Evolutionary conservation across 371 early-diverging fungal species (phyloP).

Genomic region (Syncephalis fuscata): DNA sequence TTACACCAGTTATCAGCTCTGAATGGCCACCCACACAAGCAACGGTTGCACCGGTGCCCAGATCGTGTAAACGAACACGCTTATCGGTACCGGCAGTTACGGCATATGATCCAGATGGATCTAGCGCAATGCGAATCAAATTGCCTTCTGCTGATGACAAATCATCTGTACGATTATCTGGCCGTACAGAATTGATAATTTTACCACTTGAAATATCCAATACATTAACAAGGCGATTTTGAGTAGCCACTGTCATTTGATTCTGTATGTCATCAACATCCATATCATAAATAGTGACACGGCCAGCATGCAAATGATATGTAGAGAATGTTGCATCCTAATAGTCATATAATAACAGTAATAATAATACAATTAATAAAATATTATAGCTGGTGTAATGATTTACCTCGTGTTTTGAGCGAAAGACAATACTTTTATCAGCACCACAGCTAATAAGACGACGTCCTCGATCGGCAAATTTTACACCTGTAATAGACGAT

Average conservation of each 20-base stretch:
- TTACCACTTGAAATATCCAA: conserved; percentile 51
- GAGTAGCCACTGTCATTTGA: conserved; percentile 39
- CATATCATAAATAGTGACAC: conserved; percentile 62
- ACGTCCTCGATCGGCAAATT: conserved; percentile 41
- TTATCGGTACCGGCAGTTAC: conserved; percentile 59
- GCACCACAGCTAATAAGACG: conserved; percentile 64
- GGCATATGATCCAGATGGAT: conserved; percentile 55
- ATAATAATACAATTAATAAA: background rate
- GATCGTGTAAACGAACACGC: conserved; percentile 54
- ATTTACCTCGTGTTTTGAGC: conserved; percentile 12
- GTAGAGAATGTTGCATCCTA: conserved; percentile 16
- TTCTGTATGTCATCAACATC: conserved; percentile 37
- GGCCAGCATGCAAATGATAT: conserved; percentile 53
- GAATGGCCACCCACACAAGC: conserved; percentile 50
- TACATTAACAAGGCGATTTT: conserved; percentile 46
- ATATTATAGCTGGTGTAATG: conserved; percentile 17
- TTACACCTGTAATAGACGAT: conserved; percentile 61
- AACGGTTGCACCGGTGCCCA: conserved; percentile 41
- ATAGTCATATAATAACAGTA: conserved; percentile 3
- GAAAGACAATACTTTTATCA: conserved; percentile 75
- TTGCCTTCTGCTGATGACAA: conserved; percentile 21
- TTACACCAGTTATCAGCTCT: conserved; percentile 58
- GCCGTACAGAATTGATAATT: conserved; percentile 33
- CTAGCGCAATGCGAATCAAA: conserved; percentile 43
- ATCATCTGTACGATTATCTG: conserved; percentile 29